Evolutionary conservation across 768 basidiomycete species (phyloP).

Genomic region (Leucocoprinus sp.): DNA sequence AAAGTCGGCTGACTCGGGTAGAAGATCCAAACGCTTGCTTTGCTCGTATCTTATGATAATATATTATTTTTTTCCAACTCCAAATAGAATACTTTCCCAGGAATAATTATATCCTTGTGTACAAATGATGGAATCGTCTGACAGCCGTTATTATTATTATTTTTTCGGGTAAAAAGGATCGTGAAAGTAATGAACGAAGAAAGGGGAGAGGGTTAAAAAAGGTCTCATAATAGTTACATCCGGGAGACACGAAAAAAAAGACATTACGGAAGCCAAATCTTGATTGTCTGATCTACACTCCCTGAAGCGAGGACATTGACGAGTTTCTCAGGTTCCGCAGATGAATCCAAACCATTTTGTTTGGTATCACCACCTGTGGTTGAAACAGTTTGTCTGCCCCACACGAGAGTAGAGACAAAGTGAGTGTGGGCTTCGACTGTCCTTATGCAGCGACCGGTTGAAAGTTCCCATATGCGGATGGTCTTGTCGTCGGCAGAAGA

Average conservation of each 20-base stretch:
- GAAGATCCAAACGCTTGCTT: too few relatives aligned
- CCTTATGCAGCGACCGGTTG: conserved; percentile 78
- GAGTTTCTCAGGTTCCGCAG: conserved; percentile 45
- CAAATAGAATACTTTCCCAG: too few relatives aligned
- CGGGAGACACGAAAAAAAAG: too few relatives aligned
- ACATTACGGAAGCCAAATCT: conserved; percentile 55
- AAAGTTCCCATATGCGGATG: conserved; percentile 83
- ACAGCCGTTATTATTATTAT: too few relatives aligned
- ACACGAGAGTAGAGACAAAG: conserved; percentile 74
- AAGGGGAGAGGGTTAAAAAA: too few relatives aligned
- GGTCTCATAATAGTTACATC: too few relatives aligned
- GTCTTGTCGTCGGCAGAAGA: conserved; percentile 92
- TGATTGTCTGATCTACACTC: conserved; percentile 60
- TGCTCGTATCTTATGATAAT: too few relatives aligned
- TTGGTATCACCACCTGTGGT: conserved; percentile 27
- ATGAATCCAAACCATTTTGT: conserved; percentile 21
- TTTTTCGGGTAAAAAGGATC: too few relatives aligned
- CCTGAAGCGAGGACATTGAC: conserved; percentile 66
- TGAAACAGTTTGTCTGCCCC: conserved; percentile 53
- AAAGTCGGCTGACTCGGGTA: background rate
- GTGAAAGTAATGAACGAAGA: too few relatives aligned
- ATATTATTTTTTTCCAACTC: too few relatives aligned
- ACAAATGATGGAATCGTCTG: too few relatives aligned
- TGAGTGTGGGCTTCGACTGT: conserved; percentile 83
- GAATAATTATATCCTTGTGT: too few relatives aligned